Percentiles rank a stretch among this genome's conserved stretches.
Conservation (phyloP, 257 asterid species). For the Striga asiatica region DNA sequence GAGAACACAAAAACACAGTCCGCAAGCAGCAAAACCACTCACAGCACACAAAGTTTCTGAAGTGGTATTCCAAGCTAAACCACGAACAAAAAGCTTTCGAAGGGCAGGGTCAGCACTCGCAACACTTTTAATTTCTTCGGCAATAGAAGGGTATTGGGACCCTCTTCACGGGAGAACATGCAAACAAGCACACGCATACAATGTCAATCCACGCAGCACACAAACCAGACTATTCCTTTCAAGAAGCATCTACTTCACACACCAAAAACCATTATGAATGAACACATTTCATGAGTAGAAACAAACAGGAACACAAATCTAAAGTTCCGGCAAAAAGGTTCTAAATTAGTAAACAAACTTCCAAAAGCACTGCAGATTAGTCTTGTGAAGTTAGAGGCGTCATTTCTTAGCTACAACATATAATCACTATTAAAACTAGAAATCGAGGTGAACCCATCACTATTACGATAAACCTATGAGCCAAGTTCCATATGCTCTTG, state of each 20-base stretch:
- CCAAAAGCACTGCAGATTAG: not conserved
- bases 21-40: too few relatives aligned
- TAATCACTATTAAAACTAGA: not conserved
- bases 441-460: too few relatives aligned
- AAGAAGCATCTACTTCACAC: too few relatives aligned
- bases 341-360: too few relatives aligned
- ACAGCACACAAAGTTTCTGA: slow-evolving; percentile 95
- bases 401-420: slow-evolving; percentile 1
- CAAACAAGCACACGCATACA: slow-evolving; percentile 78
- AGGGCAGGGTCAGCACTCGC: slow-evolving; percentile 97
- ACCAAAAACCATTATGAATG: too few relatives aligned
- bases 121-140: slow-evolving; percentile 88
- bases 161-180: slow-evolving; percentile 95
- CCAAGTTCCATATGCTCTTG: too few relatives aligned
- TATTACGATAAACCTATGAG: too few relatives aligned
- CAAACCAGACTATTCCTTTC: slow-evolving; percentile 23
- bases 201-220: slow-evolving; percentile 67
- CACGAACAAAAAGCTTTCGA: slow-evolving; percentile 97
- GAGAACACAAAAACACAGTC: too few relatives aligned
- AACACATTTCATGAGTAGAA: too few relatives aligned
- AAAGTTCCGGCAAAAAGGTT: too few relatives aligned
- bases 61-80: slow-evolving; percentile 91
- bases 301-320: too few relatives aligned
- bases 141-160: slow-evolving; percentile 77
- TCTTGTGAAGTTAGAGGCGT: too few relatives aligned